Base-by-base conservation (phyloP, 306 rosid genomes). In the Acacia melanoxylon region DNA sequence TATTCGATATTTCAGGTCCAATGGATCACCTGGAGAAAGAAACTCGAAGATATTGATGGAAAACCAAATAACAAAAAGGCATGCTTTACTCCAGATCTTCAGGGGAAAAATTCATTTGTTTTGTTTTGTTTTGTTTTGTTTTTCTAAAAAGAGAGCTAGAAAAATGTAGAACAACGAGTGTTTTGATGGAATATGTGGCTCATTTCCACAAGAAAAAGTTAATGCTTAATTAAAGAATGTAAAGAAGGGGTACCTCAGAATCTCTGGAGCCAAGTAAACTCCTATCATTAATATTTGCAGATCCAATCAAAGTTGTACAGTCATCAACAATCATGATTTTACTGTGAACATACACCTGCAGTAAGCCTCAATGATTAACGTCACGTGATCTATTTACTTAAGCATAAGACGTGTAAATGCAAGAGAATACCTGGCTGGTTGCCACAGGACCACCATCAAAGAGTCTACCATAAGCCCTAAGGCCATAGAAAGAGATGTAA, bases 231-330 rank as follows among this genome's bases (percentile, higher is more conserved):
- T 41, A 42, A 48, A 69, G 35, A 20, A 42, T 40, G 52, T n/a
- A 68, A 40, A 19, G 17, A 29, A 29, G 72, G 33, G 52, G 20
- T 89, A 93, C 99, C 98, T 96, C 99, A 68, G 99, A 96, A 82
- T 96, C 99, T 89, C 98, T 89, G 51, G 97, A 90, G 56, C 99
- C 98, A 48, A 94, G 97, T 88, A 96, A 86, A 87, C 99, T 96
- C 88, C 98, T 90, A 81, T 96, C 99, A 78, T 96, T 96, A 82
- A 96, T 96, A 85, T 96, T 96, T 87, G 99, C 98, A 61, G 98
- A 96, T 80, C 99, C 98, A 87, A 96, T 92, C 85, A 96, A 84
- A 78, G 90, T 85, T 31, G 87, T 83, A 78, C 92, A 89, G 74
- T 96, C 99, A 83, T 96, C 99, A 63, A 92, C 49, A 74, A 93